Evolutionary conservation across 257 asterid species (phyloP), one percentile per base, ranked within the genome.

Genomic region (Gentiana macrophylla): DNA sequence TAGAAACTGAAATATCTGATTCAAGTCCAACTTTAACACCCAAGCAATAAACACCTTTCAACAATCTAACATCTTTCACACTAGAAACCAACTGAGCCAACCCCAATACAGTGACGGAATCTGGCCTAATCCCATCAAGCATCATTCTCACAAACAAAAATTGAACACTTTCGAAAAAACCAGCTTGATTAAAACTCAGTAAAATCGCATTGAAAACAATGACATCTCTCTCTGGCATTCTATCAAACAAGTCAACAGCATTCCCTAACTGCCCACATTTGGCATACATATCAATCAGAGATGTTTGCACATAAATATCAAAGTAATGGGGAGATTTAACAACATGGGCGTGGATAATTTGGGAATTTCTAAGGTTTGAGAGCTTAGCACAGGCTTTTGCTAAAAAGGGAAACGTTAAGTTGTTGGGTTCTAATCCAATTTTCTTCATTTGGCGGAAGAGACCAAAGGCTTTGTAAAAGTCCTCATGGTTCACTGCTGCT

Each of bases 321-420:
- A 61, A 60, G 61, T 34, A 44, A 65, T 59, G 54, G 2, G 84
- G 84, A 2, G 80, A 69, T 61, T 77, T 80, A 8, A 60, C 34
- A 3, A 73, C 60, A 47, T 70, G 75, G 61, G 81, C 68, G 35
- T 86, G 95, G 8, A 83, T 12, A 5, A 68, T 60, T 54, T 49
- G 67, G 45, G 82, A 70, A 69, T 60, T 33, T 37, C 49, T 68
- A 68, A 68, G 69, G 67, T 71, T 53, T 1, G 80, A 69, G 50
- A 75, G 64, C 57, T 73, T 73, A 0, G 86, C 82, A 41, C 95
- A 77, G 11, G 94, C 94, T 77, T 86, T 86, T 45, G 87, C 84
- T 35, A 80, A 6, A 45, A 83, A 68, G 58, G 86, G 87, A 12
- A 77, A 79, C 3, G 86, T 86, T 32, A 77, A 66, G 58, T 75